These are phyloP conservation scores for Hymenochaete sp. DNA, from an alignment of 1,284 basidiomycete species.

Conservation along the genomic window DNA sequence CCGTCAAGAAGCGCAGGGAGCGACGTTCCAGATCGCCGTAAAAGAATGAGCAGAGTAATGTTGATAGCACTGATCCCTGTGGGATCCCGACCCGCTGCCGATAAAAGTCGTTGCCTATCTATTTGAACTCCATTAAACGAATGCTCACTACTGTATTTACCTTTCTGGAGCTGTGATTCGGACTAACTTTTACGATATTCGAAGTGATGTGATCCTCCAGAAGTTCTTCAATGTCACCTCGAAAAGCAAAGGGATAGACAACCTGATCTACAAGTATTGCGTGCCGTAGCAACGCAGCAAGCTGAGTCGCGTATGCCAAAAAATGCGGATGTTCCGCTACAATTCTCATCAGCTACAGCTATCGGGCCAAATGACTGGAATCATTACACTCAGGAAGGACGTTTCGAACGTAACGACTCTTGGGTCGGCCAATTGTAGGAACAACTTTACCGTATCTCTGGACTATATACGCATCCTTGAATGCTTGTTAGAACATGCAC, in stretches of 20 bases:
- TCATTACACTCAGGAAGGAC: slow-evolving; percentile 58
- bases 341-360: background rate
- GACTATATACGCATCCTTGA: slow-evolving; percentile 55
- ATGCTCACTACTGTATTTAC: background rate
- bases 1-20: slow-evolving; percentile 46
- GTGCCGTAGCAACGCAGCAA: slow-evolving; percentile 61
- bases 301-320: slow-evolving; percentile 51
- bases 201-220: slow-evolving; percentile 85
- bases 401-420: slow-evolving; percentile 48
- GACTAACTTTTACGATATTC: slow-evolving; percentile 77
- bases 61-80: slow-evolving; percentile 88
- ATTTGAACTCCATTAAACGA: too few relatives aligned
- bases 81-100: slow-evolving; percentile 89
- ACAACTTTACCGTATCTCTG: slow-evolving; percentile 58
- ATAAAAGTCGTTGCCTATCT: slow-evolving; percentile 75
- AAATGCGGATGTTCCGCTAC: slow-evolving; percentile 71
- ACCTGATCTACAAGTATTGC: slow-evolving; percentile 85
- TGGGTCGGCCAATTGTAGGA: slow-evolving; percentile 41
- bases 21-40: slow-evolving; percentile 82
- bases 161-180: background rate
- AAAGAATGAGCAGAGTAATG: slow-evolving; percentile 86
- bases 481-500: background rate
- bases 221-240: slow-evolving; percentile 58
- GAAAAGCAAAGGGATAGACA: slow-evolving; percentile 48
- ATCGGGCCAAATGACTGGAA: background rate